These are phyloP conservation scores for Haberlea rhodopensis DNA, from an alignment of 257 asterid species.

Conservation along the genomic window DNA sequence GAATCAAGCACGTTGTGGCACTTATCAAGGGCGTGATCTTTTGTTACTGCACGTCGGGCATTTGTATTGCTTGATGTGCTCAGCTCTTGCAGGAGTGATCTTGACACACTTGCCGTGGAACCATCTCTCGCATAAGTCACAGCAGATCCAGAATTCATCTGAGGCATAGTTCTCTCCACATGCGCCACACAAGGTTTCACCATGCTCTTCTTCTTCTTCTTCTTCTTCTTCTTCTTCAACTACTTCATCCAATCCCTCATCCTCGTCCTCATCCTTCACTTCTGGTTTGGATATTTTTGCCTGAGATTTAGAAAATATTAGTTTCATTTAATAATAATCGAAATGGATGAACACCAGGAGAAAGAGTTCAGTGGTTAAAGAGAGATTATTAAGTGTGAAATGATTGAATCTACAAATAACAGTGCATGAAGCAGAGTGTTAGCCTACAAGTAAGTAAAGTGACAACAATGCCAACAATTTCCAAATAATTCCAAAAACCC, in stretches of 20 bases:
- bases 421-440: not conserved
- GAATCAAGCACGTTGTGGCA: constrained; percentile 15
- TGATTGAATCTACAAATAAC: not conserved
- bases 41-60: constrained; percentile 68
- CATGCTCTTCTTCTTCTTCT: constrained; percentile 65
- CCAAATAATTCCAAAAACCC: not conserved
- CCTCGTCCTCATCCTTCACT: constrained; percentile 49
- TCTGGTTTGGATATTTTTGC: constrained; percentile 44
- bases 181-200: constrained; percentile 64
- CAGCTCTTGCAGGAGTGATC: constrained; percentile 85
- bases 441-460: not conserved
- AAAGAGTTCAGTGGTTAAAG: not conserved
- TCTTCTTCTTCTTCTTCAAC: too few relatives aligned
- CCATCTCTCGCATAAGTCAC: constrained; percentile 82
- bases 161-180: constrained; percentile 68
- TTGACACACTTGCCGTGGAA: constrained; percentile 86
- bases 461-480: not conserved
- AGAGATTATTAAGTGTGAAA: not conserved
- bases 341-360: constrained; percentile 2
- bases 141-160: constrained; percentile 80
- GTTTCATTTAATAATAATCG: not conserved
- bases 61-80: constrained; percentile 88
- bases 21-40: constrained; percentile 59
- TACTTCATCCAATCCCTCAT: constrained; percentile 44
- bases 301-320: constrained; percentile 26